phyloP scores from a whole-genome alignment of 2,329 filamentous ascomycete genomes.

The Ceratocystiopsis sp. region DNA sequence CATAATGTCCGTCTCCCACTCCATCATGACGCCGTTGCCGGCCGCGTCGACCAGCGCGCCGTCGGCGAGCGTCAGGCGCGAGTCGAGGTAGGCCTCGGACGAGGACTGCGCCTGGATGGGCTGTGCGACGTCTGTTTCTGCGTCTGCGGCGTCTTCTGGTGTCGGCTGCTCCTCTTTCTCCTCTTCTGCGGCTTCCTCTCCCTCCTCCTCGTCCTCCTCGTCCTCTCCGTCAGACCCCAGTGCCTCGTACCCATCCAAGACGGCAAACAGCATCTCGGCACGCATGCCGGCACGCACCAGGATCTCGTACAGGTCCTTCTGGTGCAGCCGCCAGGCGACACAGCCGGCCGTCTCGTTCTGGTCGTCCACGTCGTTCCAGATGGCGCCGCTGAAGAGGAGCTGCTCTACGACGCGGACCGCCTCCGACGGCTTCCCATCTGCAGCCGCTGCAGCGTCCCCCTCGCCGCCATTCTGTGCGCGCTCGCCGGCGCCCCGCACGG shows the following conservation, averaged over 20 bases:
- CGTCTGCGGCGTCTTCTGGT: conserved; percentile 11
- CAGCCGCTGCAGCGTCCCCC: conserved; percentile 31
- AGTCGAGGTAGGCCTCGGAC: conserved; percentile 39
- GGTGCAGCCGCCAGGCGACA: conserved; percentile 53
- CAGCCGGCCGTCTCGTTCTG: conserved; percentile 86
- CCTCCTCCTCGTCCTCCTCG: conserved; percentile 27
- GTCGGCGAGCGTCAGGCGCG: conserved; percentile 44
- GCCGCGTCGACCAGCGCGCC: conserved; percentile 55
- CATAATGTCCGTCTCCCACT: conserved; percentile 84
- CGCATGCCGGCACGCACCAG: conserved; percentile 83
- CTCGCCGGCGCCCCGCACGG: conserved; percentile 45
- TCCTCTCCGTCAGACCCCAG: conserved; percentile 40
- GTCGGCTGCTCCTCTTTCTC: conserved; percentile 12
- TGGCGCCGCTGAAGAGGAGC: conserved; percentile 73
- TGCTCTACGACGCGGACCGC: conserved; percentile 25
- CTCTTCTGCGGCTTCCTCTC: conserved; percentile 5
- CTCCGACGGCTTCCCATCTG: conserved; percentile 32
- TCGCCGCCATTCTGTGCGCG: background rate
- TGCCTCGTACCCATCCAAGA: conserved; percentile 67
- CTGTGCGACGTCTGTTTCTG: conserved; percentile 13
- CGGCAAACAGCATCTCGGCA: conserved; percentile 69
- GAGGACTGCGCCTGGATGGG: conserved; percentile 35
- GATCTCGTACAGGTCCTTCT: conserved; percentile 56
- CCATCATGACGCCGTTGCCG: conserved; percentile 84
- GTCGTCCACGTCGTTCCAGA: conserved; percentile 89